Base-by-base conservation (phyloP, 1,284 basidiomycete species). In the Mycosarcoma maydis region DNA sequence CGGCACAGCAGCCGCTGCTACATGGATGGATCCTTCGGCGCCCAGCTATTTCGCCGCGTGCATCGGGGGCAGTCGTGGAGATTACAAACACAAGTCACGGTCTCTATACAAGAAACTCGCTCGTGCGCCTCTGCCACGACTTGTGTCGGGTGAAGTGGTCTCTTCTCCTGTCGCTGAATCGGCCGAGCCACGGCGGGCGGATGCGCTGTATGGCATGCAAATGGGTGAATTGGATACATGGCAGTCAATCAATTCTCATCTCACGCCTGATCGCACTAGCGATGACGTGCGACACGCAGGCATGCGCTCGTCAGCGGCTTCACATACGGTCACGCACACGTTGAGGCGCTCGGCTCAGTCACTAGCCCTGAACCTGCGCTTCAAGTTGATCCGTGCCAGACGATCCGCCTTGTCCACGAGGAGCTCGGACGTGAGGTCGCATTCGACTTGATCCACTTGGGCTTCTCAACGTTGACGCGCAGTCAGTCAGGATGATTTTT, bases 1-100 rank as follows among this genome's bases (percentile, higher is more conserved):
- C 14, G 48, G 55, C 23, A 57, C 62, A n/a, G 69, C 69, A 3
- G 69, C 69, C 0, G 69, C 69, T 7, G 69, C 69, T 0, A 72
- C 69, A 3, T 72, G 69, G 69, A 62, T 55, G 8, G 69, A 72
- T 20, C 58, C 69, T n/a, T 42, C 58, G 3, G 54, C 69, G 16
- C 64, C 64, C 3, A 55, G 44, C 37, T 72, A 67, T 40, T 71
- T 71, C 27, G 57, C 68, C 7, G 53, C 68, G 2, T 55, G 53
- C 9, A 55, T 70, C 9, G 38, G 19, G 19, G 19, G 17, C 33
- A 16, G 16, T 14, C 43, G 44, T 9, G 14, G 29, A 19, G 20
- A 38, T 23, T 36, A 22, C 34, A 64, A 42, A n/a, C 43, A 29
- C 17, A 53, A 47, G 26, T 6, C 33, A 1, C 36, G 46, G 10